phyloP scores from a whole-genome alignment of 805 yeast genomes.

The Wickerhamiella qilinensis region DNA sequence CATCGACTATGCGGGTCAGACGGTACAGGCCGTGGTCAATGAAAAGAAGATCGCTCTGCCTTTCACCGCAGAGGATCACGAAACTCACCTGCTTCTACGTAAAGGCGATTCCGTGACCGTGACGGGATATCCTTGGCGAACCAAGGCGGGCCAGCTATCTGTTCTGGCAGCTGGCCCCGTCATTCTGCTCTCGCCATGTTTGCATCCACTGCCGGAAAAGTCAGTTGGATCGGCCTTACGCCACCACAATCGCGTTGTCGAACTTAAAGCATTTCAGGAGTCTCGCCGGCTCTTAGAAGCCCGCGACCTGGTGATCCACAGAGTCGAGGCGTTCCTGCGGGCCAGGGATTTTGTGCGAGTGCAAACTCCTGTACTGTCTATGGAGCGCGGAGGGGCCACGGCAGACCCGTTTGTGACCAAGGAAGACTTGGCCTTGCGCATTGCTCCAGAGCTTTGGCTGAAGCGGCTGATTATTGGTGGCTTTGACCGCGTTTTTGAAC shows the following conservation, averaged over 20 bases:
- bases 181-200: conserved; percentile 45
- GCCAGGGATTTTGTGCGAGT: conserved; percentile 55
- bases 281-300: conserved; percentile 32
- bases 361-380: conserved; percentile 69
- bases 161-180: conserved; percentile 39
- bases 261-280: conserved; percentile 45
- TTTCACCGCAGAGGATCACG: conserved; percentile 29
- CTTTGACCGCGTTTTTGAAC: conserved; percentile 70
- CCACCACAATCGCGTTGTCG: conserved; percentile 53
- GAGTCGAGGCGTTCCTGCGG: conserved; percentile 43
- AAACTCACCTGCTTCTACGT: conserved; percentile 26
- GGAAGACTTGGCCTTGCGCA: conserved; percentile 43
- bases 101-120: conserved; percentile 61
- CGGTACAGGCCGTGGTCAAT: conserved; percentile 48
- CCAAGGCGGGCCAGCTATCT: conserved; percentile 68
- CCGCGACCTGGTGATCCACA: conserved; percentile 38
- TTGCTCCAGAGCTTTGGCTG: conserved; percentile 93
- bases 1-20: conserved; percentile 38
- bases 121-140: conserved; percentile 55
- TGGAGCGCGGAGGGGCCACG: conserved; percentile 69
- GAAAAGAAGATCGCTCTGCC: conserved; percentile 27
- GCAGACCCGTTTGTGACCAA: conserved; percentile 73
- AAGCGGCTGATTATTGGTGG: conserved; percentile 74
- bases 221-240: conserved; percentile 39
- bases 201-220: conserved; percentile 53